A percentile compares a stretch with the other conserved stretches of the same genome.
Evolutionary conservation across 176 grass and related monocot species (phyloP).

Genomic region (Ananas comosus): DNA sequence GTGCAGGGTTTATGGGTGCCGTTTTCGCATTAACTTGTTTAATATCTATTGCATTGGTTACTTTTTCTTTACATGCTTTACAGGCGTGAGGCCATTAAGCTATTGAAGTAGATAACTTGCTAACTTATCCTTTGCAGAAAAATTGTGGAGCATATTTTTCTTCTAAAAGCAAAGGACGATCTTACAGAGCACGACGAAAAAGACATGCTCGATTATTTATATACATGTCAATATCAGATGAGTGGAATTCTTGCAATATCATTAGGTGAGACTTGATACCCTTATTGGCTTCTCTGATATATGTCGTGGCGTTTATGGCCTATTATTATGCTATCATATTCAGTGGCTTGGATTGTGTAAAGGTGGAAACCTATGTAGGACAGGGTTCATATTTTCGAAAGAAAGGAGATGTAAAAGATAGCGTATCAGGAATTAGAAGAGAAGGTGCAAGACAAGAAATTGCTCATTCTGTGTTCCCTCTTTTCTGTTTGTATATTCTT

Average conservation of each 20-base stretch:
- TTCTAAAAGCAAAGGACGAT: slow-evolving; percentile 57
- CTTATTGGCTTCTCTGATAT: background rate
- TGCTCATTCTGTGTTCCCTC: no score
- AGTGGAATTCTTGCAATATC: slow-evolving; percentile 77
- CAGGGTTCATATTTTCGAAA: no score
- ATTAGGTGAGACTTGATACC: slow-evolving; percentile 42
- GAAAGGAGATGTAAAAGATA: no score
- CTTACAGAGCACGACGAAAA: slow-evolving; percentile 68
- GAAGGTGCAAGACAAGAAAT: no score
- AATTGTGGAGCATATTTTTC: slow-evolving; percentile 81
- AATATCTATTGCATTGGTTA: background rate
- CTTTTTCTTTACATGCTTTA: background rate
- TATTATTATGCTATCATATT: slow-evolving; percentile 4
- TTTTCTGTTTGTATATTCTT: no score
- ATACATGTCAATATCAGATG: slow-evolving; percentile 97
- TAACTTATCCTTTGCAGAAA: slow-evolving; percentile 43
- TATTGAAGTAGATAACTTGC: background rate
- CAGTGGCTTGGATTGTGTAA: background rate
- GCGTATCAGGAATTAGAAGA: no score
- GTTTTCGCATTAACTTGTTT: background rate
- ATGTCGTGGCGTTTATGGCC: background rate
- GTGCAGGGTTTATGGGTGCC: background rate
- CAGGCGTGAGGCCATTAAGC: background rate
- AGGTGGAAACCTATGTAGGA: no score
- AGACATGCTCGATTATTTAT: slow-evolving; percentile 83